These are phyloP conservation scores for Aspergillus bertholletiae DNA, from an alignment of 495 filamentous ascomycete genomes.

Conservation along the genomic window DNA sequence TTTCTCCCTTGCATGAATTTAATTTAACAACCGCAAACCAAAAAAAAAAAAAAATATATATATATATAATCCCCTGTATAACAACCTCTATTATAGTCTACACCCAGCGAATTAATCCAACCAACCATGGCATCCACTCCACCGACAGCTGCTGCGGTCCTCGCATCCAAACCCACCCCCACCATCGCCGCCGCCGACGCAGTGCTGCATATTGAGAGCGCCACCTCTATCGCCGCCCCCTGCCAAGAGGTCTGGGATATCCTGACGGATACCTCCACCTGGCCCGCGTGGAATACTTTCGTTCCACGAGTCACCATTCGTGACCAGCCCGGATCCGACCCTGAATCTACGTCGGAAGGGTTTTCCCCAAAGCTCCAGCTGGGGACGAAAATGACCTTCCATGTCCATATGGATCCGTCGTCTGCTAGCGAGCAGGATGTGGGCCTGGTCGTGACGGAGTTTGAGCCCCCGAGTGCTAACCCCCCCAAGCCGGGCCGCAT, in stretches of 20 bases:
- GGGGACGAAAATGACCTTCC: slow-evolving; percentile 37
- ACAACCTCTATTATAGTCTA: neutral
- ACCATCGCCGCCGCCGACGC: slow-evolving; percentile 28
- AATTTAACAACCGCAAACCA: no score
- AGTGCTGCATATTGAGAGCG: slow-evolving; percentile 31
- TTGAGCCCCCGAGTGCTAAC: slow-evolving; percentile 21
- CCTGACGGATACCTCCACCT: slow-evolving; percentile 40
- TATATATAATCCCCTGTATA: neutral
- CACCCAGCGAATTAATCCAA: neutral
- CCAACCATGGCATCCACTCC: slow-evolving; percentile 12
- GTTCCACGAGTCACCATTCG: slow-evolving; percentile 39
- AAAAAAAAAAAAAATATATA: no score
- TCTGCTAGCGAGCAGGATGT: slow-evolving; percentile 23
- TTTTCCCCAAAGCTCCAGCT: slow-evolving; percentile 29
- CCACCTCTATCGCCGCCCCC: slow-evolving; percentile 31
- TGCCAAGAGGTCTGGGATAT: slow-evolving; percentile 30
- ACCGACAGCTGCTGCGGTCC: slow-evolving; percentile 21
- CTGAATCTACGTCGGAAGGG: neutral
- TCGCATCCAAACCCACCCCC: slow-evolving; percentile 25
- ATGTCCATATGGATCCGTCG: slow-evolving; percentile 40
- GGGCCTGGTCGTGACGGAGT: slow-evolving; percentile 26
- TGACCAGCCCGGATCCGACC: slow-evolving; percentile 24
- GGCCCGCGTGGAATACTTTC: slow-evolving; percentile 43
- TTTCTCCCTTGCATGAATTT: no score
- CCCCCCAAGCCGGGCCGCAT: slow-evolving; percentile 26